Conservation (phyloP, 495 filamentous ascomycete genomes). For the Xylaria cubensis region DNA sequence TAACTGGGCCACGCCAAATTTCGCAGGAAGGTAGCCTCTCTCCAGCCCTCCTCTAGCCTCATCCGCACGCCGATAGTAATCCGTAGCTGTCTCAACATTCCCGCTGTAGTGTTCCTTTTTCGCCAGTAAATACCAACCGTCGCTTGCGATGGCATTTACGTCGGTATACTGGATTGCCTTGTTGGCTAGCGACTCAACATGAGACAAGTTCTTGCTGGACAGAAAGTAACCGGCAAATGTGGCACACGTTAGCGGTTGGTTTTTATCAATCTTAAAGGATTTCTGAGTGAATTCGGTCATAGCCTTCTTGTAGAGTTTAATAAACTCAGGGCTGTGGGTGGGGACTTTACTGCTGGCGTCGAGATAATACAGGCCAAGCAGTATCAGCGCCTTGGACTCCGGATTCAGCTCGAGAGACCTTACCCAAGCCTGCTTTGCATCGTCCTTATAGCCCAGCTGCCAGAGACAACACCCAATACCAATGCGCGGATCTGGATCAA, state of each 20-base stretch:
- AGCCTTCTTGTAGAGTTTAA: slow-evolving; percentile 83
- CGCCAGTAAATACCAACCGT: slow-evolving; percentile 94
- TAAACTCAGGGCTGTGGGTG: slow-evolving; percentile 77
- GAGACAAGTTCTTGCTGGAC: slow-evolving; percentile 72
- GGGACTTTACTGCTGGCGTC: slow-evolving; percentile 79
- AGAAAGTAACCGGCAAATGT: slow-evolving; percentile 91
- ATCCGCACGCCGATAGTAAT: slow-evolving; percentile 88
- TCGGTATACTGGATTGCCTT: slow-evolving; percentile 95
- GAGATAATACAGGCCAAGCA: slow-evolving; percentile 88
- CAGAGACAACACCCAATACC: slow-evolving; percentile 95
- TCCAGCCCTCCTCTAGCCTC: slow-evolving; percentile 86
- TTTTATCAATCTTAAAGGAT: slow-evolving; percentile 94
- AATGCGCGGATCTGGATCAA: slow-evolving; percentile 94
- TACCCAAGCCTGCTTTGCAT: slow-evolving; percentile 89
- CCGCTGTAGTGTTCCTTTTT: slow-evolving; percentile 82
- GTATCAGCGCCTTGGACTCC: slow-evolving; percentile 88
- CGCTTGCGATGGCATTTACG: slow-evolving; percentile 92
- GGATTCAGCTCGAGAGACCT: slow-evolving; percentile 84
- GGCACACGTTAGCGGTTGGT: slow-evolving; percentile 86
- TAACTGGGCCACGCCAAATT: slow-evolving; percentile 90
- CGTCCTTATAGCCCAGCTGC: slow-evolving; percentile 92
- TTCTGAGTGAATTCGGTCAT: slow-evolving; percentile 94
- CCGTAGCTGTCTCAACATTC: slow-evolving; percentile 70
- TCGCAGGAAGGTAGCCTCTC: slow-evolving; percentile 86
- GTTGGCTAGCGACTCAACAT: slow-evolving; percentile 84